Conservation (phyloP, 2,329 filamentous ascomycete genomes). For the Fusarium secorum region DNA sequence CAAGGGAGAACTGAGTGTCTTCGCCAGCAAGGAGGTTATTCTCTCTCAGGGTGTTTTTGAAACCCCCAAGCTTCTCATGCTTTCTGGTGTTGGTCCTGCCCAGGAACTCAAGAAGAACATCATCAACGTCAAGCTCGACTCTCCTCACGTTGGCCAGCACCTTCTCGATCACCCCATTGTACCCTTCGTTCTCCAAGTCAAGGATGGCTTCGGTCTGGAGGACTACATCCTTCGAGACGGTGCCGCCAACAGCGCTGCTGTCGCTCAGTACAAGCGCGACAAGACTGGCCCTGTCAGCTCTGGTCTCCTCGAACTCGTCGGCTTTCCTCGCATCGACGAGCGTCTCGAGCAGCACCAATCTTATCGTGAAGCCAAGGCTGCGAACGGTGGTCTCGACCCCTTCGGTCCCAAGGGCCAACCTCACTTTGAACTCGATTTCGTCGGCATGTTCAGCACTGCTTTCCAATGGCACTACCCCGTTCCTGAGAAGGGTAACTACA, state of each 20-base stretch:
- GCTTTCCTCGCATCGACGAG: conserved; percentile 65
- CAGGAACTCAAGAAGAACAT: conserved; percentile 59
- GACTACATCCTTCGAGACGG: conserved; percentile 50
- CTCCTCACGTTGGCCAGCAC: conserved; percentile 70
- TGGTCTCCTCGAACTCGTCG: conserved; percentile 59
- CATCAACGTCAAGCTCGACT: conserved; percentile 63
- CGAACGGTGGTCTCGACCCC: conserved; percentile 57
- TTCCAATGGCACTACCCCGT: conserved; percentile 58
- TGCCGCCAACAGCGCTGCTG: neutral
- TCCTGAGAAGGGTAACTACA: conserved; percentile 55
- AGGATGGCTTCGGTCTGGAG: conserved; percentile 52
- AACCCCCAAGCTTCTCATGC: conserved; percentile 70
- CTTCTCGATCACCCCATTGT: conserved; percentile 69
- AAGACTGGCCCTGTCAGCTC: conserved; percentile 51
- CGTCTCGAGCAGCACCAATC: conserved; percentile 56
- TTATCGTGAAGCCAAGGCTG: conserved; percentile 54
- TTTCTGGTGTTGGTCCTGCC: conserved; percentile 68
- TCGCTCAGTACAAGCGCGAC: conserved; percentile 41
- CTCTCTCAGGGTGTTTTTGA: conserved; percentile 65
- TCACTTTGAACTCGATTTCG: conserved; percentile 70
- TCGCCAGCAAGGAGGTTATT: conserved; percentile 58
- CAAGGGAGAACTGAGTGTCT: conserved; percentile 15
- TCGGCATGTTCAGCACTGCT: conserved; percentile 61
- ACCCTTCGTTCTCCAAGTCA: conserved; percentile 44
- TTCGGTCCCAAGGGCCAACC: conserved; percentile 65